Percentiles rank a stretch among this genome's conserved stretches.
Conservation (phyloP, 2,329 filamentous ascomycete genomes). For the Penicillium concentricum region DNA sequence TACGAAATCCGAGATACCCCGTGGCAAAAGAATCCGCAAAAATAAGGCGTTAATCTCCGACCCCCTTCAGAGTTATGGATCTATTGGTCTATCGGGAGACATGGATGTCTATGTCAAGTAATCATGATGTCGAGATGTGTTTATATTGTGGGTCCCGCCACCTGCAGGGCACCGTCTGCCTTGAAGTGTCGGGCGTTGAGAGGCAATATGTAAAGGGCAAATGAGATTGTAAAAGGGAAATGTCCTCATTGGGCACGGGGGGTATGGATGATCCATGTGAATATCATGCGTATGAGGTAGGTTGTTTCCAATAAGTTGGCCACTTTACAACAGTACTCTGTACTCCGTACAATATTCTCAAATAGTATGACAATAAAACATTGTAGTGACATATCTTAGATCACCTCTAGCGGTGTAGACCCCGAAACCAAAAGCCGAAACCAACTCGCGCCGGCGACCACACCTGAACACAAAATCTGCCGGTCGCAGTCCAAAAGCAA, state of each 20-base stretch:
- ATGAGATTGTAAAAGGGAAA: background rate
- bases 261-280: background rate
- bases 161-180: constrained; percentile 12
- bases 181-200: constrained; percentile 1
- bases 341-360: background rate
- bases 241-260: background rate
- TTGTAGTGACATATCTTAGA: constrained; percentile 1
- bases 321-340: background rate
- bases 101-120: background rate
- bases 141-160: constrained; percentile 25
- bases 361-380: background rate
- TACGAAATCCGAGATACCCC: background rate
- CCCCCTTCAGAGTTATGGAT: background rate
- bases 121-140: constrained; percentile 23
- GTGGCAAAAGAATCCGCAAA: background rate
- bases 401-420: constrained; percentile 10
- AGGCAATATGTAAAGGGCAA: background rate
- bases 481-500: background rate
- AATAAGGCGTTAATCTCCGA: constrained; percentile 1
- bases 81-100: background rate
- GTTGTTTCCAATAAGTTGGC: constrained; percentile 2
- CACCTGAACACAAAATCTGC: background rate
- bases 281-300: background rate
- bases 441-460: background rate
- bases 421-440: background rate